Evolutionary conservation across 805 yeast genomes (phyloP), one percentile per base, ranked within the genome.

Genomic region (Yarrowia osloensis): DNA sequence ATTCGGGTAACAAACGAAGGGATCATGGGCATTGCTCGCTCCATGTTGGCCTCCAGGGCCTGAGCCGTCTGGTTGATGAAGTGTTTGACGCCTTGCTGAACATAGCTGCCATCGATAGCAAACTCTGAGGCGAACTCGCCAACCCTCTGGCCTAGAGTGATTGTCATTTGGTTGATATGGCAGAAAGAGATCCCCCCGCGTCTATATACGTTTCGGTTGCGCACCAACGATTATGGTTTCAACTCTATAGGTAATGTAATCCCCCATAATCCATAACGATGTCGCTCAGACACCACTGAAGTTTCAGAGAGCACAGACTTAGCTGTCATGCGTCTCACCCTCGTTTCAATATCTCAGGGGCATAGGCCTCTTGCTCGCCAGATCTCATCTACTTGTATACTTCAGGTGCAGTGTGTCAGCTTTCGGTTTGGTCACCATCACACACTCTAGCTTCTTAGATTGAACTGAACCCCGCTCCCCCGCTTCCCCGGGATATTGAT

Each of bases 1-100:
- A 91, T 84, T 12, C 84, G 82, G 9, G 97, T 90, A 37, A 94
- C 97, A 75, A 78, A 94, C 1, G 97, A 85, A 40, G 98, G 98
- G 72, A 95, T 91, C 99, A 94, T 95, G 46, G 81, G 76, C 73
- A 79, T 69, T 6, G 78, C 77, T 28, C 75, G 70, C 52, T 71
- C 73, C 22, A 70, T 67, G 46, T 72, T 49, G 29, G 65, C 65
- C 29, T 61, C 35, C 40, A 79, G 76, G 15, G 81, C 79, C 21
- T 67, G 65, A 3, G 69, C 72, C 63, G 75, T 73, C 69, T 75
- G 75, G 35, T 50, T 47, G 17, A 67, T 68, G 33, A 74, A 72
- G 37, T 55, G 37, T 50, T 68, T 68, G 46, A 69, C 70, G 40
- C 54, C 66, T 24, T 57, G 47, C 49, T 57, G 47, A 2, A 57